A percentile compares a stretch with the other conserved stretches of the same genome.
Conservation (phyloP, 192 early-diverging fungal species). For the Coemansia sp. region DNA sequence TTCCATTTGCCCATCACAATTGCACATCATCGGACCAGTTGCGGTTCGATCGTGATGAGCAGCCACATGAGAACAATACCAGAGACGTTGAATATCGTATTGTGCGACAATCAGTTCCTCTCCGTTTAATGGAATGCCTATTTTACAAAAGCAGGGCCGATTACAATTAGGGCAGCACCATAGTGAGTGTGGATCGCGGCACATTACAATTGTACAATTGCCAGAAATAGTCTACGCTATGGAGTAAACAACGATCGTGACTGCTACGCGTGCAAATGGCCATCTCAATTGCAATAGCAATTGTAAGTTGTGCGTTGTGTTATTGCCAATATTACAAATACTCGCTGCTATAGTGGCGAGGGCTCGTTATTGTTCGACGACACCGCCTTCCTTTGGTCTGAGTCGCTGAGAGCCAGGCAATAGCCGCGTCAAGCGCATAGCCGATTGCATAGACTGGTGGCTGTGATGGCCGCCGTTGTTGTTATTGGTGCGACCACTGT, state of each 20-base stretch:
- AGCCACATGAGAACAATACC: background rate
- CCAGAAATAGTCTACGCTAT: background rate
- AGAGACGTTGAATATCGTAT: background rate
- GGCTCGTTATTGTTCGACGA: background rate
- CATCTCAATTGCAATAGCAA: background rate
- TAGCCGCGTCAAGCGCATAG: constrained; percentile 22
- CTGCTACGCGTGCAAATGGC: background rate
- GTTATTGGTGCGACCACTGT: too few relatives aligned
- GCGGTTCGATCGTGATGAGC: background rate
- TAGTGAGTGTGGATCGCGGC: background rate
- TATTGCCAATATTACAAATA: background rate
- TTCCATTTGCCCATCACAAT: background rate
- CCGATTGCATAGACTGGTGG: constrained; percentile 13
- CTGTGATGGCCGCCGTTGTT: background rate
- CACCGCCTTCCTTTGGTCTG: background rate
- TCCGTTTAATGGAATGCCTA: background rate
- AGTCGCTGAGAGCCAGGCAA: constrained; percentile 20
- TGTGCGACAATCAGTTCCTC: background rate
- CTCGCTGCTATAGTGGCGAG: background rate
- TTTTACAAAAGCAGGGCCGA: background rate
- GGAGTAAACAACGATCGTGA: background rate
- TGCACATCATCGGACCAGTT: background rate
- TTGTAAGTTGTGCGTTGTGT: background rate
- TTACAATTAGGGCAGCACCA: background rate
- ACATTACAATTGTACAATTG: constrained; percentile 1